Evolutionary conservation across 306 rosid species (phyloP).

Genomic region (Biancaea sappan): DNA sequence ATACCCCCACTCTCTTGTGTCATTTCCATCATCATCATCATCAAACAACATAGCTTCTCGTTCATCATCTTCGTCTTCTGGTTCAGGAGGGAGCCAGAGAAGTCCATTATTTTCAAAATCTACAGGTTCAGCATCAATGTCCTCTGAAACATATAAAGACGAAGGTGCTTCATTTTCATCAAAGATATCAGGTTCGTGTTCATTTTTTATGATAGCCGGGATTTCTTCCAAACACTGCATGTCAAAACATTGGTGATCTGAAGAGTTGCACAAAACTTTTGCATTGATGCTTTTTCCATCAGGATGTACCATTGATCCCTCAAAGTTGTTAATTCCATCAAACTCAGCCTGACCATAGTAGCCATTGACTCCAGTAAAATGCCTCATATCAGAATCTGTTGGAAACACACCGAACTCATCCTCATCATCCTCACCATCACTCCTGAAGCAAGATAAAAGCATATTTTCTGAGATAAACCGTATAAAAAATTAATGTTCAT

Average conservation of each 20-base stretch:
- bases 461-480: not conserved
- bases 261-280: not conserved
- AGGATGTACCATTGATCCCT: not conserved
- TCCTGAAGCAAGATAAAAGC: constrained; percentile 10
- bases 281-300: not conserved
- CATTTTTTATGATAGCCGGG: constrained; percentile 38
- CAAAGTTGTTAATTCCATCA: constrained; percentile 5
- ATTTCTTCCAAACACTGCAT: not conserved
- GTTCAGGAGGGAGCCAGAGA: constrained; percentile 98
- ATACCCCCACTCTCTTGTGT: constrained; percentile 79
- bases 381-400: not conserved
- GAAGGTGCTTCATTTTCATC: constrained; percentile 68
- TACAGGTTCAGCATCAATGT: constrained; percentile 69
- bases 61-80: constrained; percentile 95
- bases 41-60: constrained; percentile 63
- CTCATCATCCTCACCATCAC: not conserved
- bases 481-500: not conserved
- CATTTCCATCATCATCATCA: constrained; percentile 74
- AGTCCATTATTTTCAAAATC: constrained; percentile 93
- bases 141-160: constrained; percentile 56
- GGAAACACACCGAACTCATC: not conserved
- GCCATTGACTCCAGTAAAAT: not conserved
- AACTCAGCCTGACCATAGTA: constrained; percentile 5
- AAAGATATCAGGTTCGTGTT: constrained; percentile 59
- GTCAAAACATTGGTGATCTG: not conserved